Evolutionary conservation across 2,329 filamentous ascomycete genomes (phyloP).

Genomic region (Aspergillus persii): DNA sequence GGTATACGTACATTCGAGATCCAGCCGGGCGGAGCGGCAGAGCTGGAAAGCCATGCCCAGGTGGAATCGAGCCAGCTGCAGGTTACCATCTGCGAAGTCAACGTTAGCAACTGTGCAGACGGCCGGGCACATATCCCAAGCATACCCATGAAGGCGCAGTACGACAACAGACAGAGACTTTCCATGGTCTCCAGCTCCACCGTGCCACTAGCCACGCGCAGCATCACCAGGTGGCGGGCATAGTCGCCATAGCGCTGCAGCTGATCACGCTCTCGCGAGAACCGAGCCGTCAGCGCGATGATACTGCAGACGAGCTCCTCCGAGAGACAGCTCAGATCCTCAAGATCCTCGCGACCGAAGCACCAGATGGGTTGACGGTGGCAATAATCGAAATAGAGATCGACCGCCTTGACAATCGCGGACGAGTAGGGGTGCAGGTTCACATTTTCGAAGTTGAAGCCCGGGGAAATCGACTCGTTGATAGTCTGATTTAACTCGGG

Average conservation of each 20-base stretch:
- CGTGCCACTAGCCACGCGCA: conserved; percentile 51
- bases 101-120: not conserved
- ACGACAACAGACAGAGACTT: conserved; percentile 51
- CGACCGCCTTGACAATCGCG: conserved; percentile 25
- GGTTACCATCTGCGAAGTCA: conserved; percentile 45
- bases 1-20: conserved; percentile 42
- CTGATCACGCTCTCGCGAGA: conserved; percentile 29
- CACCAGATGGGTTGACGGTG: conserved; percentile 40
- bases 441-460: conserved; percentile 24
- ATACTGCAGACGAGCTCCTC: conserved; percentile 36
- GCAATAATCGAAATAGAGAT: conserved; percentile 37
- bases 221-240: conserved; percentile 43
- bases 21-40: conserved; percentile 51
- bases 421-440: conserved; percentile 22
- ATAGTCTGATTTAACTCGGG: conserved; percentile 18
- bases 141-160: conserved; percentile 51
- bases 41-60: conserved; percentile 52
- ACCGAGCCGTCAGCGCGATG: conserved; percentile 32
- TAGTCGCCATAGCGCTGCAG: conserved; percentile 38
- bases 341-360: conserved; percentile 33
- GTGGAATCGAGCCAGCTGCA: conserved; percentile 51
- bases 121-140: not conserved
- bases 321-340: conserved; percentile 24
- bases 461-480: conserved; percentile 21
- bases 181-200: conserved; percentile 52